Percentiles rank a stretch among this genome's conserved stretches.
Evolutionary conservation across 2,329 filamentous ascomycete genomes (phyloP).

Genomic region (Clonostachys byssicola): DNA sequence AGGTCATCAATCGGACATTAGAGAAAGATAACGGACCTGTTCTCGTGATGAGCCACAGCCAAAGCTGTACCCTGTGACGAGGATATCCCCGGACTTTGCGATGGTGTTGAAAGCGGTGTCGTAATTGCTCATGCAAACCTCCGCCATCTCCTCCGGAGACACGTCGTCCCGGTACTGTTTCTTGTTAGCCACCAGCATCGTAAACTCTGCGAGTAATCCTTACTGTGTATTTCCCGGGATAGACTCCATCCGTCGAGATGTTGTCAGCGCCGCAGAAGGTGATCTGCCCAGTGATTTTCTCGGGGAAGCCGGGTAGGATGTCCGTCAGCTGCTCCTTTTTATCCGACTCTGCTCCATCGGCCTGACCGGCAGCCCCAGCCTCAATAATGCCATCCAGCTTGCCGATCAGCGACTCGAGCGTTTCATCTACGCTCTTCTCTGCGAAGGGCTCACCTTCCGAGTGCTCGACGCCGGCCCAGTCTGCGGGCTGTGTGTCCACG

Average conservation of each 20-base stretch:
- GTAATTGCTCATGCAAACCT: constrained; percentile 94
- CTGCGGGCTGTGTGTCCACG: too few relatives aligned
- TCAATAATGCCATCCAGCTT: constrained; percentile 63
- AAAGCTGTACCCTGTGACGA: constrained; percentile 86
- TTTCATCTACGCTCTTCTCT: constrained; percentile 64
- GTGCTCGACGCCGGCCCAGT: constrained; percentile 60
- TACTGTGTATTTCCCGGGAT: constrained; percentile 57
- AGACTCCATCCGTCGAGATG: constrained; percentile 81
- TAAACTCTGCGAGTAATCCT: neutral
- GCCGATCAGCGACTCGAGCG: constrained; percentile 66
- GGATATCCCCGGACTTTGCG: constrained; percentile 68
- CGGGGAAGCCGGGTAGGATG: constrained; percentile 81
- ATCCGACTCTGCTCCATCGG: constrained; percentile 20
- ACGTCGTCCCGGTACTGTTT: constrained; percentile 88
- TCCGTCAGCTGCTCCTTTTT: constrained; percentile 9
- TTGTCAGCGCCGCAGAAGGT: constrained; percentile 79
- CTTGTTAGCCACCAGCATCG: constrained; percentile 18
- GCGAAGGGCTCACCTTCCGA: constrained; percentile 62
- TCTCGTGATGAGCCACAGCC: constrained; percentile 65
- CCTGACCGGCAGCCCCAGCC: neutral
- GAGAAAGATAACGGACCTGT: too few relatives aligned
- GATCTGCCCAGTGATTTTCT: constrained; percentile 79
- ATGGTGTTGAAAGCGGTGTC: constrained; percentile 64
- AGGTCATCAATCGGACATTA: too few relatives aligned
- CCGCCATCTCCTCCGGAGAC: constrained; percentile 72